Evolutionary conservation across 768 basidiomycete genomes (phyloP), one percentile per base, ranked within the genome.

Genomic region (Leccinum obscurum): DNA sequence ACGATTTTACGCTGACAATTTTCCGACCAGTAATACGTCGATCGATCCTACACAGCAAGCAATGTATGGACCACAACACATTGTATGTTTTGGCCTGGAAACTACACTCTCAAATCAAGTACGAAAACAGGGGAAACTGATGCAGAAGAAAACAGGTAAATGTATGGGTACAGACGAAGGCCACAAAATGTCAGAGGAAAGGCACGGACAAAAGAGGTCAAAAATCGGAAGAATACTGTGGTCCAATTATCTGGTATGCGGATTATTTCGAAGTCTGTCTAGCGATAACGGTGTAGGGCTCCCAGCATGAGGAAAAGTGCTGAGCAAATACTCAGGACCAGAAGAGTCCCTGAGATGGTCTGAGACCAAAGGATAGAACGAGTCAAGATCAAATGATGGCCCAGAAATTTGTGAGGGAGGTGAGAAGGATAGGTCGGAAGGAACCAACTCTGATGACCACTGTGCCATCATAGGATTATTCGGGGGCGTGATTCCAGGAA

Each of bases 331-430:
- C 30, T 58, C 58, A 8, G 58, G 24, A 53, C 30, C 48, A 32
- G 52, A 62, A 44, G 55, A 49, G 10, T 26, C 46, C 32, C 51
- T 24, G 26, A 35, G 37, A 54, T 32, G 48, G 9, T 59, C 61
- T 34, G 68, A 55, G 53, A 49, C 39, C 6, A 39, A n/a, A 39
- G 50, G 57, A 52, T 22, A 51, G 49, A 49, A 54, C 4, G 52
- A 24, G 39, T 22, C 54, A 2, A 13, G 39, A 14, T 3, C 14
- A 24, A 32, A 58, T 7, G 51, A n/a, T 24, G 59, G 50, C 5
- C 3, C 58, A 28, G 59, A 32, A 37, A 28, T 28, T 41, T 57
- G 54, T 3, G 39, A 30, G 14, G 58, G 41, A 1, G 10, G 41
- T 10, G 37, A 26, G 41, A 54, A 52, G 34, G 59, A 15, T 26